phyloP scores from a whole-genome alignment of 2,329 filamentous ascomycete genomes.

The Laburnicola sp. region DNA sequence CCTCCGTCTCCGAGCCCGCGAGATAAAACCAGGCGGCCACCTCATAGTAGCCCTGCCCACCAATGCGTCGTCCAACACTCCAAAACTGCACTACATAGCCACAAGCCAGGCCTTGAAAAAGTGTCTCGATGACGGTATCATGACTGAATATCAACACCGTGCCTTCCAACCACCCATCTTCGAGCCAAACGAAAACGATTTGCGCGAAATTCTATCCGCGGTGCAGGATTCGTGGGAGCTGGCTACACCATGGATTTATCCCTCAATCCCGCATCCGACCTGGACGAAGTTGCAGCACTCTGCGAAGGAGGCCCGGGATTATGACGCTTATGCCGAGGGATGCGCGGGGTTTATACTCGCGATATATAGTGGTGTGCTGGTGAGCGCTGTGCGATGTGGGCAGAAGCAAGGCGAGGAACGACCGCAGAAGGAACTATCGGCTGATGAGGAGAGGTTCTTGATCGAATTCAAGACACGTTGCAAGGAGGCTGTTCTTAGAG shows the following conservation, averaged over 20 bases:
- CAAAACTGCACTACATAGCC: neutral
- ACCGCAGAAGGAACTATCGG: neutral
- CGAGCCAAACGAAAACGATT: neutral
- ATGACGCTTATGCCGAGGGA: neutral
- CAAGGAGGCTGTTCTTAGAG: neutral
- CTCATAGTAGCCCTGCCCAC: neutral
- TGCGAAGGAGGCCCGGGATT: neutral
- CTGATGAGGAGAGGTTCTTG: neutral
- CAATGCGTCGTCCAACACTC: neutral
- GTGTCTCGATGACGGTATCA: neutral
- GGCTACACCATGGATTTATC: neutral
- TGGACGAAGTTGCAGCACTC: neutral
- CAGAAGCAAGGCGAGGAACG: too few relatives aligned
- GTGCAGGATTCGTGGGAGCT: neutral
- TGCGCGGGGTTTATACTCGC: neutral
- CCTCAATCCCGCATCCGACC: neutral
- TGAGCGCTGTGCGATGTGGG: neutral
- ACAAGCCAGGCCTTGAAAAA: neutral
- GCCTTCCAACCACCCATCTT: neutral
- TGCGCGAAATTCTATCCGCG: neutral
- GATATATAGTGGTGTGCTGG: neutral
- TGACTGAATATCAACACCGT: neutral
- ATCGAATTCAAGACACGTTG: neutral
- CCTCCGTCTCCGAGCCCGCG: neutral
- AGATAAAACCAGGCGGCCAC: neutral